Conservation (phyloP, 306 rosid genomes). For the Cicer yamashitae region DNA sequence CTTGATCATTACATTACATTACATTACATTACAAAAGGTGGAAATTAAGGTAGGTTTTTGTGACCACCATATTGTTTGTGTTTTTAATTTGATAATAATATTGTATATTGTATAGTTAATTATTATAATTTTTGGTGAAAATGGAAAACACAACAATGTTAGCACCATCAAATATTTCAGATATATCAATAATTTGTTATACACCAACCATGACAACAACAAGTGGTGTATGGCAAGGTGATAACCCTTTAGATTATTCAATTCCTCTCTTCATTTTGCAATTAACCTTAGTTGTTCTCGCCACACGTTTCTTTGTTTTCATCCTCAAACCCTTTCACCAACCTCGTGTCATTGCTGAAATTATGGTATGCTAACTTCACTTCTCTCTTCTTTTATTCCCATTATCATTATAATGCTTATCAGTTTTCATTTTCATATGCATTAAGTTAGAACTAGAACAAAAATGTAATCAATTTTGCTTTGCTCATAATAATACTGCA, state of each 20-base stretch:
- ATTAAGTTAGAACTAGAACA: background rate
- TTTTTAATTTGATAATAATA: conserved; percentile 6
- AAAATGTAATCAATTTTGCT: background rate
- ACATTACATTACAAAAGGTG: background rate
- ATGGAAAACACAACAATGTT: conserved; percentile 19
- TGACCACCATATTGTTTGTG: background rate
- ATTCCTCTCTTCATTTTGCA: conserved; percentile 80
- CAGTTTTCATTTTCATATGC: background rate
- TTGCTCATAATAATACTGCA: background rate
- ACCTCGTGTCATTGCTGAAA: conserved; percentile 85
- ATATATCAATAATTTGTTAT: conserved; percentile 60
- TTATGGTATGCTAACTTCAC: conserved; percentile 51
- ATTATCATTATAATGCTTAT: too few species aligned
- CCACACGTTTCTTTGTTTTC: conserved; percentile 69
- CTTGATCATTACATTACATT: background rate
- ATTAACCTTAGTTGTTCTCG: conserved; percentile 56
- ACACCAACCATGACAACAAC: conserved; percentile 76
- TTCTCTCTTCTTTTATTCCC: background rate
- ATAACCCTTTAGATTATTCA: conserved; percentile 73
- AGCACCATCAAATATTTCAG: conserved; percentile 7
- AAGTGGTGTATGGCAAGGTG: conserved; percentile 72
- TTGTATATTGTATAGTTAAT: background rate
- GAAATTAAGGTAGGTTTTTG: background rate
- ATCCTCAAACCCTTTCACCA: conserved; percentile 78
- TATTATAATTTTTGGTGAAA: conserved; percentile 4